Conservation (phyloP, 2,329 filamentous ascomycete species). For the Reticulascus tulasneorum region DNA sequence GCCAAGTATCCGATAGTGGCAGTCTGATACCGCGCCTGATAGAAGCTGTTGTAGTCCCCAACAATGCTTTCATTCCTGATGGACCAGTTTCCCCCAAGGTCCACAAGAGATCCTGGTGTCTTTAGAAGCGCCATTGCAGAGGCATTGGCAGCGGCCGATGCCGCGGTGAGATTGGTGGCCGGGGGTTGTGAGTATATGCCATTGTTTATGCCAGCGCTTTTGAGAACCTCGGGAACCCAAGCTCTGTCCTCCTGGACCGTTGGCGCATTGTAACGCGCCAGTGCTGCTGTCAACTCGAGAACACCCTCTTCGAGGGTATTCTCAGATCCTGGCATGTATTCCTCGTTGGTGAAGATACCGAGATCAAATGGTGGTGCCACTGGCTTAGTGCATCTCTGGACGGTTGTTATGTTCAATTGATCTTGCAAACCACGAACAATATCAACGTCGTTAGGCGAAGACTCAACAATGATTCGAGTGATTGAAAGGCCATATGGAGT, state of each 20-base stretch:
- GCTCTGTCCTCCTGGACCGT: conserved; percentile 1
- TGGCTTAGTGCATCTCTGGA: neutral
- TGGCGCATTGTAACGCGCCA: conserved; percentile 6
- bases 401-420: neutral
- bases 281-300: conserved; percentile 4
- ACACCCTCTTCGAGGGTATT: conserved; percentile 6
- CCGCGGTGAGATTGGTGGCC: conserved; percentile 8
- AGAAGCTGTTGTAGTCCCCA: conserved; percentile 4
- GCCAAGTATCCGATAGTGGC: conserved; percentile 7
- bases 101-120: neutral
- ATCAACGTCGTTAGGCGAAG: neutral
- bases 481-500: conserved; percentile 9
- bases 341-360: conserved; percentile 7
- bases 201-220: conserved; percentile 5
- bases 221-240: conserved; percentile 4
- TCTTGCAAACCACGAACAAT: conserved; percentile 4
- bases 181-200: conserved; percentile 2
- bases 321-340: conserved; percentile 1
- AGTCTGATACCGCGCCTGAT: conserved; percentile 2
- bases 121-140: neutral
- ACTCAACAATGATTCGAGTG: conserved; percentile 2
- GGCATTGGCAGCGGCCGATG: conserved; percentile 5
- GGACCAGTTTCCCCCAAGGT: conserved; percentile 7
- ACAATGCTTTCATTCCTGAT: conserved; percentile 1
- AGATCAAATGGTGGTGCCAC: neutral